These are phyloP conservation scores for Dentipellis fragilis DNA, from an alignment of 768 basidiomycete genomes.

Conservation along the genomic window DNA sequence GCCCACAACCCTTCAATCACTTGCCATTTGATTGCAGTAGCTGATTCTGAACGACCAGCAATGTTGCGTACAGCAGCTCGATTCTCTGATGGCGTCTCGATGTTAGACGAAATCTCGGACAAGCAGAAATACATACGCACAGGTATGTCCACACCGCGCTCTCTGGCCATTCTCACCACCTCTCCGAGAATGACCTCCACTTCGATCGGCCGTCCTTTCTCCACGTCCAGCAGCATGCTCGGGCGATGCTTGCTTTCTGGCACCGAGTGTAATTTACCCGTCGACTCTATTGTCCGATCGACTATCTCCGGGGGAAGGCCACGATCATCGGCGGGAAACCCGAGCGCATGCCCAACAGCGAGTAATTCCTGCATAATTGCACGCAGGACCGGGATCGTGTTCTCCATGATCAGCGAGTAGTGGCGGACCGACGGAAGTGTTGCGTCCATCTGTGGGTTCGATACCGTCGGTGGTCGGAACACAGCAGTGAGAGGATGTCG, in stretches of 20 bases:
- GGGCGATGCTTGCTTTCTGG: constrained; percentile 39
- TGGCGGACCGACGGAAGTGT: constrained; percentile 13
- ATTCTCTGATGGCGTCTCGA: background rate
- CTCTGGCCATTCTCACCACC: constrained; percentile 42
- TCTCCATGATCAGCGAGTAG: constrained; percentile 20
- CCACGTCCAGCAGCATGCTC: constrained; percentile 55
- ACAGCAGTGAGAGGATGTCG: constrained; percentile 38
- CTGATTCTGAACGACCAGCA: background rate
- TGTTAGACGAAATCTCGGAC: background rate
- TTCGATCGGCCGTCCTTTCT: constrained; percentile 49
- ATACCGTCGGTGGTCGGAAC: constrained; percentile 38
- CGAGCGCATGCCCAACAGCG: constrained; percentile 32
- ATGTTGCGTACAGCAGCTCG: background rate
- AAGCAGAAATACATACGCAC: constrained; percentile 26
- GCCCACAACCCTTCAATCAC: constrained; percentile 76
- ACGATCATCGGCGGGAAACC: constrained; percentile 34
- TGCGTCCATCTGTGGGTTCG: constrained; percentile 8
- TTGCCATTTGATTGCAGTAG: constrained; percentile 36
- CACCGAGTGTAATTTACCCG: constrained; percentile 26
- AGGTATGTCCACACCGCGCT: constrained; percentile 34
- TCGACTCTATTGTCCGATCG: constrained; percentile 28
- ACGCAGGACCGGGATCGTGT: background rate
- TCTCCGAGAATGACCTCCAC: constrained; percentile 59
- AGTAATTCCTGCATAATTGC: constrained; percentile 32
- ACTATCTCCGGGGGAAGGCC: constrained; percentile 38